These are phyloP conservation scores for Mycosarcoma mackinlayi DNA, from an alignment of 1,284 basidiomycete species.

Conservation along the genomic window DNA sequence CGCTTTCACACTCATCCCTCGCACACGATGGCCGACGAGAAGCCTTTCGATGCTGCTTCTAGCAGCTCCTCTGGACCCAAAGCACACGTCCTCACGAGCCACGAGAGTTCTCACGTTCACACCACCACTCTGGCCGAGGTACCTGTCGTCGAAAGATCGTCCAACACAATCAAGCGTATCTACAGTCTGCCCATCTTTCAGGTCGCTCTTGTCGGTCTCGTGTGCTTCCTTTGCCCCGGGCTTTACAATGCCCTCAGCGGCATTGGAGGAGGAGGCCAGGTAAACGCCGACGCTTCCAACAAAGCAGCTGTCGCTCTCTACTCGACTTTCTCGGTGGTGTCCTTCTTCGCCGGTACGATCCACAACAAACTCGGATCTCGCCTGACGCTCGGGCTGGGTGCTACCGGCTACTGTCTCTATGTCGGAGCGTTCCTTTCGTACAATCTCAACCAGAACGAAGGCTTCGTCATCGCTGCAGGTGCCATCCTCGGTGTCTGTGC, in stretches of 20 bases:
- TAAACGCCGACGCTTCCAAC: conserved; percentile 35
- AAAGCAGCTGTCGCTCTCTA: conserved; percentile 58
- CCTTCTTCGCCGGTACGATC: conserved; percentile 76
- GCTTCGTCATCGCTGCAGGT: conserved; percentile 76
- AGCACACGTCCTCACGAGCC: conserved; percentile 1
- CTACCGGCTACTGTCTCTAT: conserved; percentile 73
- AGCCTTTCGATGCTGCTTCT: conserved; percentile 31
- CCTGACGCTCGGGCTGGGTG: conserved; percentile 78
- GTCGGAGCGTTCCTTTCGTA: conserved; percentile 76
- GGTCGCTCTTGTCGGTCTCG: conserved; percentile 47
- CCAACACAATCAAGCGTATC: conserved; percentile 24
- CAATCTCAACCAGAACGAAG: conserved; percentile 67
- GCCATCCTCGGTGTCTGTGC: conserved; percentile 85
- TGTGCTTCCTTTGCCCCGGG: conserved; percentile 71
- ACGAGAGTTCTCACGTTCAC: conserved; percentile 15
- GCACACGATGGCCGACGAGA: conserved; percentile 33
- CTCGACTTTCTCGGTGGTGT: conserved; percentile 60
- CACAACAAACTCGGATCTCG: conserved; percentile 76
- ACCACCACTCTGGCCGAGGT: conserved; percentile 23
- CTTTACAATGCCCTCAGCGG: conserved; percentile 73
- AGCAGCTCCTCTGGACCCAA: conserved; percentile 33
- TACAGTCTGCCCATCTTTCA: conserved; percentile 38
- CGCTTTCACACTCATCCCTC: not conserved
- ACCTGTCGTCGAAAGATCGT: conserved; percentile 15
- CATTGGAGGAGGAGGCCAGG: conserved; percentile 70